Percentiles rank a stretch among this genome's conserved stretches.
phyloP scores from a whole-genome alignment of 2,329 filamentous ascomycete species.

The Microdochium bolleyi region DNA sequence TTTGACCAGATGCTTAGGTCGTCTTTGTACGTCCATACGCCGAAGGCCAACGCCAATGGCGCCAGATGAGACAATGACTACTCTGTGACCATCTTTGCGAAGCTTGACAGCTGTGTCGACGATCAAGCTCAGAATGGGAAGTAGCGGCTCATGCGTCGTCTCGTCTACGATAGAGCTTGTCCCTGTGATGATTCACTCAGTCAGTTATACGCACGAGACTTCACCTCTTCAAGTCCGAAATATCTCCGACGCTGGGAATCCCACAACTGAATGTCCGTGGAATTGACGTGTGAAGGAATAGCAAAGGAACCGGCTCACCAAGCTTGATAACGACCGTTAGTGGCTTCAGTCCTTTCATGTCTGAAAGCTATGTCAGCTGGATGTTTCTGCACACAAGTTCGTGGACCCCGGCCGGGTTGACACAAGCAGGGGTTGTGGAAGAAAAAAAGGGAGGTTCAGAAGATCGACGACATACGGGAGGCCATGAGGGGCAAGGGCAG shows the following conservation, averaged over 20 bases:
- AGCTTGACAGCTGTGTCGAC: constrained; percentile 89
- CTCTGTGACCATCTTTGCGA: constrained; percentile 82
- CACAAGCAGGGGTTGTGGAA: background rate
- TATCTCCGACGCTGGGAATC: too few relatives aligned
- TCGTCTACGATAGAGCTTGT: constrained; percentile 99
- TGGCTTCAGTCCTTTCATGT: constrained; percentile 58
- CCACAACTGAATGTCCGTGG: too few relatives aligned
- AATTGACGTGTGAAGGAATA: too few relatives aligned
- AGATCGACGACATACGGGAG: background rate
- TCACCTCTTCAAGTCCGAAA: background rate
- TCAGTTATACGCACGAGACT: background rate
- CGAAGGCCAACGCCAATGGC: constrained; percentile 91
- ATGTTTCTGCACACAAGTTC: background rate
- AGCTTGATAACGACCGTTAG: constrained; percentile 82
- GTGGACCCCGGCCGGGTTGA: too few relatives aligned
- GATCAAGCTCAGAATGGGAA: constrained; percentile 85
- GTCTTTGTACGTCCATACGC: constrained; percentile 79
- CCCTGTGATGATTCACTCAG: constrained; percentile 43
- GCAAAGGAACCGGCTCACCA: constrained; percentile 43
- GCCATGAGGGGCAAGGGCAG: background rate
- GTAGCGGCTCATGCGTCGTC: constrained; percentile 82
- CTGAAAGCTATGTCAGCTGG: constrained; percentile 22
- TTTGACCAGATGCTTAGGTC: constrained; percentile 84
- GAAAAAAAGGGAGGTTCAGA: background rate
- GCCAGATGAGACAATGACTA: constrained; percentile 94